Base-by-base conservation (phyloP, 352 stramenopile species). In the Globisporangium abappressorium region DNA sequence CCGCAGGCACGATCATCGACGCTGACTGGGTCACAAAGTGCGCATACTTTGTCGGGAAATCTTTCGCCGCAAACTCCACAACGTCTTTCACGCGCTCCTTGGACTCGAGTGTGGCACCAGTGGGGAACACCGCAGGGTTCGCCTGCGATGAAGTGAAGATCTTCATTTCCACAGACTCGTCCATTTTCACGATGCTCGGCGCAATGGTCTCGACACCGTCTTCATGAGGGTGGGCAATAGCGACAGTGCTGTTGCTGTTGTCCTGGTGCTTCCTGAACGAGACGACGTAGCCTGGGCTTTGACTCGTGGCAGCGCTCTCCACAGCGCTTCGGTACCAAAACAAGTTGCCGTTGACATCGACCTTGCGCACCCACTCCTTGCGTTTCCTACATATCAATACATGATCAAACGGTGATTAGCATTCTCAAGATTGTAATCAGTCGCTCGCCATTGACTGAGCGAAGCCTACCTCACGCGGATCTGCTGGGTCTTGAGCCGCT, bases 291-390 rank as follows among this genome's bases (percentile, higher is more conserved):
- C 70, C 72, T 11, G 71, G 66, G 54, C 3, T 75, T 54, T 22
- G 62, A 14, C 22, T 73, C 49, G 20, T 68, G 24, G 9, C 65
- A 56, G 49, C 41, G 5, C 63, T 30, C 49, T 77, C 49, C 64
- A 63, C 30, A 59, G 60, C 41, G 65, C 54, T 53, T 26, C 72
- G 72, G 43, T 91, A 81, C 86, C 86, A 94, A 46, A 83, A 81
- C 22, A 88, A 34, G 8, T 74, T 75, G 15, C 81, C 81, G 57
- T 89, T 74, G 15, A 90, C 81, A 41, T 91, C 82, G 3, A 94
- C 36, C 34, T 78, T 80, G n/a, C 85, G 77, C 18, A 64, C 75
- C 85, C 85, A 94, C 58, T 91, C 79, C 49, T 85, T 89, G 43
- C 86, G 79, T 57, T 79, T 87, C 15, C 86, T 86, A 43, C 18